Evolutionary conservation across 176 grass and related monocot genomes (phyloP).

Genomic region (Oryza meridionalis): DNA sequence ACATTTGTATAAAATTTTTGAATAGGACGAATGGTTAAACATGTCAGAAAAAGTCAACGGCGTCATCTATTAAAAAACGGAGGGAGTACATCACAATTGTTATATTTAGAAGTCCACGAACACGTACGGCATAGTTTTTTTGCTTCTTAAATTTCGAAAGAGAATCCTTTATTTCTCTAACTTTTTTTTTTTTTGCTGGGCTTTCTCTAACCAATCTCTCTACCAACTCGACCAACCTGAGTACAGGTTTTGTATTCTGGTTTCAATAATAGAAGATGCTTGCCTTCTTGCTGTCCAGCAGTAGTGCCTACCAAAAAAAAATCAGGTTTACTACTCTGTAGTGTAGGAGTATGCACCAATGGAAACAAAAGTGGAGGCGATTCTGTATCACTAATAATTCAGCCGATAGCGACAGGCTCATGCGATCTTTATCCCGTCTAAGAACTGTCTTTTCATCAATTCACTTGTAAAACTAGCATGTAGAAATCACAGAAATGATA

Average conservation of each 20-base stretch:
- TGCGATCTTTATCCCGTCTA: not conserved
- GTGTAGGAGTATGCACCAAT: slow-evolving; percentile 1
- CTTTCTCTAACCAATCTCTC: not conserved
- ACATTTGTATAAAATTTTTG: too few species aligned
- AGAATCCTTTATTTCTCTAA: not conserved
- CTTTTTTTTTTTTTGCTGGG: too few species aligned
- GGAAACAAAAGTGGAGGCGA: too few species aligned
- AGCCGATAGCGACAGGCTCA: not conserved
- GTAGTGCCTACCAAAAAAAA: not conserved
- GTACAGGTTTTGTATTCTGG: not conserved
- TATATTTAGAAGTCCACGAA: not conserved
- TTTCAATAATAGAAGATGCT: not conserved
- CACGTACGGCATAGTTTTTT: not conserved
- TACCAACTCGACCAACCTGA: not conserved
- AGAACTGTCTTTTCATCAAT: not conserved
- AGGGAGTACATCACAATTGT: not conserved
- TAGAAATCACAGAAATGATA: not conserved
- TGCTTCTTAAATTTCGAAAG: too few species aligned
- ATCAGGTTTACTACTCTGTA: not conserved
- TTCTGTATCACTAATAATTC: not conserved
- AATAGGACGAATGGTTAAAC: too few species aligned
- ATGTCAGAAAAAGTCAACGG: too few species aligned
- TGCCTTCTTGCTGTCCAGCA: not conserved
- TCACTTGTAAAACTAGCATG: not conserved
- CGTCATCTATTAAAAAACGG: too few species aligned